phyloP scores from a whole-genome alignment of 352 stramenopile species.

The Pythium periplocum region DNA sequence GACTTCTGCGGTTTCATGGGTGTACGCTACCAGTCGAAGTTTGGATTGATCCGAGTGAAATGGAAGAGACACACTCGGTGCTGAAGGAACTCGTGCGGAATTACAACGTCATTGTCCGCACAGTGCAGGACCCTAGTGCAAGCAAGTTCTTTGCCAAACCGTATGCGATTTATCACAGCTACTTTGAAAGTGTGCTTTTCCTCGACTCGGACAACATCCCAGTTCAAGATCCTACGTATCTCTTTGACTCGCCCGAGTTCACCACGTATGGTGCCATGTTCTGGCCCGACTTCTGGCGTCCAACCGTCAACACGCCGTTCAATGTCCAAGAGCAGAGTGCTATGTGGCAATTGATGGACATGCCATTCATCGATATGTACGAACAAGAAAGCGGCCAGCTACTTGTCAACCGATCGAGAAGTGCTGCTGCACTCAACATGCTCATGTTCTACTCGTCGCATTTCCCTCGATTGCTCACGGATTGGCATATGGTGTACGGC shows the following conservation, averaged over 20 bases:
- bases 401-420: slow-evolving; percentile 49
- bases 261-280: slow-evolving; percentile 58
- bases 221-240: slow-evolving; percentile 69
- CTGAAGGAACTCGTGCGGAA: slow-evolving; percentile 43
- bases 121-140: slow-evolving; percentile 50
- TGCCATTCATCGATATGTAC: slow-evolving; percentile 85
- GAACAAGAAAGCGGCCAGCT: slow-evolving; percentile 81
- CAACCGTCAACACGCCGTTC: slow-evolving; percentile 49
- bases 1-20: slow-evolving; percentile 38
- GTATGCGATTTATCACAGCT: slow-evolving; percentile 70
- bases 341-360: slow-evolving; percentile 69
- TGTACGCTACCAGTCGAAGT: slow-evolving; percentile 47
- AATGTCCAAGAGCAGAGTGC: slow-evolving; percentile 68
- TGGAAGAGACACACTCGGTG: slow-evolving; percentile 50
- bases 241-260: slow-evolving; percentile 73
- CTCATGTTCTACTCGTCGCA: slow-evolving; percentile 80
- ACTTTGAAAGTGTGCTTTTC: slow-evolving; percentile 74
- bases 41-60: slow-evolving; percentile 50
- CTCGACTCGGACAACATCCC: slow-evolving; percentile 83
- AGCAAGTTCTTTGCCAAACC: slow-evolving; percentile 76
- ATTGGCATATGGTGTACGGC: slow-evolving; percentile 66
- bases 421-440: slow-evolving; percentile 39
- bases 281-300: slow-evolving; percentile 84
- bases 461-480: slow-evolving; percentile 45
- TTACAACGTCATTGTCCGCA: slow-evolving; percentile 51